These are phyloP conservation scores for Ramalina peruviana DNA, from an alignment of 495 filamentous ascomycete genomes.

Conservation along the genomic window DNA sequence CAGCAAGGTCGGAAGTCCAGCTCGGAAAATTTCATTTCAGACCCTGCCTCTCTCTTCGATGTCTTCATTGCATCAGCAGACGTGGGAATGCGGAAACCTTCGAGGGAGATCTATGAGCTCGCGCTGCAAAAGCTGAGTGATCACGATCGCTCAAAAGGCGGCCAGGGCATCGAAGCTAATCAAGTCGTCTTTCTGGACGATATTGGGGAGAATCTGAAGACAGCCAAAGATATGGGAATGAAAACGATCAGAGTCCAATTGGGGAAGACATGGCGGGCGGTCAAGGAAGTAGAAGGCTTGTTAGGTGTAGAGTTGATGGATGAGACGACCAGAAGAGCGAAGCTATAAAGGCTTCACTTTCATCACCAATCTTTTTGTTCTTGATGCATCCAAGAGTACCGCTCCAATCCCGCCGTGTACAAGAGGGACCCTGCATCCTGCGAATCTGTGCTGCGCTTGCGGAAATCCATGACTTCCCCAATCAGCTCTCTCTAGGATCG, in stretches of 20 bases:
- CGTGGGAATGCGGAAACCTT: slow-evolving; percentile 78
- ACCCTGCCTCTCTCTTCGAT: slow-evolving; percentile 53
- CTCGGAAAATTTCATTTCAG: slow-evolving; percentile 21
- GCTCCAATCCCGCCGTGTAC: neutral
- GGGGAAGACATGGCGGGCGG: slow-evolving; percentile 64
- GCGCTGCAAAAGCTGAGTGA: slow-evolving; percentile 51
- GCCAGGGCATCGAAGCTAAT: slow-evolving; percentile 38
- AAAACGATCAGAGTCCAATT: slow-evolving; percentile 71
- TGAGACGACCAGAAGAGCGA: slow-evolving; percentile 17
- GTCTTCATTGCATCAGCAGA: slow-evolving; percentile 76
- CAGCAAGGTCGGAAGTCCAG: slow-evolving; percentile 16
- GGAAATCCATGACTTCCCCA: too few species aligned
- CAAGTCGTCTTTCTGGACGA: slow-evolving; percentile 89
- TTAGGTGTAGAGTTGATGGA: slow-evolving; percentile 37
- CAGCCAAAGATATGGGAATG: slow-evolving; percentile 61
- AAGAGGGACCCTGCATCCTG: neutral
- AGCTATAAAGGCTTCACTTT: slow-evolving; percentile 4
- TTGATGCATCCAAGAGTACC: neutral
- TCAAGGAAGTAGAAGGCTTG: slow-evolving; percentile 48
- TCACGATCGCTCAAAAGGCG: slow-evolving; percentile 40
- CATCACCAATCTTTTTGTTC: too few species aligned
- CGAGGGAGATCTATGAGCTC: slow-evolving; percentile 63
- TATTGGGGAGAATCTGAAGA: slow-evolving; percentile 86
- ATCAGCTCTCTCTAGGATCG: too few species aligned
- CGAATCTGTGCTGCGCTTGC: too few species aligned